Percentiles rank a stretch among this genome's conserved stretches.
These are phyloP conservation scores for Zopfia rhizophila DNA, from an alignment of 2,329 filamentous ascomycete species.

Conservation along the genomic window DNA sequence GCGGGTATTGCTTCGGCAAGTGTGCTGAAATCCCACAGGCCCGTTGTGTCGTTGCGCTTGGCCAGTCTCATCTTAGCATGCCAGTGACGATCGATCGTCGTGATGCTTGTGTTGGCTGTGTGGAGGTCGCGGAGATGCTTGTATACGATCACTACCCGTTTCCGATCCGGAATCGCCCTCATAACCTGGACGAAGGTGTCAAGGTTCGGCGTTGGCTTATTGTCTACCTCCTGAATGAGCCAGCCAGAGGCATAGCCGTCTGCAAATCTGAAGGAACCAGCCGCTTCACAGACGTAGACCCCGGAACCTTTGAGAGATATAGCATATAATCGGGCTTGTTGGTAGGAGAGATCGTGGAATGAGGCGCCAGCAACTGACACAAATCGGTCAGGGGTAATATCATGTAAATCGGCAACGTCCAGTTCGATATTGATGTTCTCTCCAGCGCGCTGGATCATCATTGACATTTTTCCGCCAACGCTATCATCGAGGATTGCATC, in stretches of 20 bases:
- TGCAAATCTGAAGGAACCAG: slow-evolving; percentile 90
- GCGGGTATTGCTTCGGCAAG: slow-evolving; percentile 83
- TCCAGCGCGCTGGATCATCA: slow-evolving; percentile 89
- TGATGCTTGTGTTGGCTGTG: slow-evolving; percentile 90
- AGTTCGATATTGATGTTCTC: slow-evolving; percentile 87
- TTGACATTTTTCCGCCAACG: slow-evolving; percentile 79
- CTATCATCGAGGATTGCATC: slow-evolving; percentile 92
- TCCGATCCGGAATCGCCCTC: slow-evolving; percentile 81
- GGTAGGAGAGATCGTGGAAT: slow-evolving; percentile 96
- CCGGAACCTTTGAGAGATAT: slow-evolving; percentile 81
- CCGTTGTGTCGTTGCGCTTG: slow-evolving; percentile 86
- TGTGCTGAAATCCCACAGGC: slow-evolving; percentile 93
- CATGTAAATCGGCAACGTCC: slow-evolving; percentile 87
- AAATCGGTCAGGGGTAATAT: slow-evolving; percentile 95
- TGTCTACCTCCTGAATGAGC: slow-evolving; percentile 92
- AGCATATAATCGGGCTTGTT: slow-evolving; percentile 95
- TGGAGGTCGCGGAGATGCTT: slow-evolving; percentile 95
- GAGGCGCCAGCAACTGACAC: slow-evolving; percentile 92
- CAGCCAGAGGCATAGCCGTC: slow-evolving; percentile 91
- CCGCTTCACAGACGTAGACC: slow-evolving; percentile 93
- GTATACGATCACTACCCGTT: slow-evolving; percentile 92
- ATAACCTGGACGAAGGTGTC: slow-evolving; percentile 91
- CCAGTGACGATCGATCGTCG: slow-evolving; percentile 96
- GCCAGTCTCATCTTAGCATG: slow-evolving; percentile 93
- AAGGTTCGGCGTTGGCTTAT: slow-evolving; percentile 88